Conservation (phyloP, 352 stramenopile species). For the Globisporangium canariense region DNA sequence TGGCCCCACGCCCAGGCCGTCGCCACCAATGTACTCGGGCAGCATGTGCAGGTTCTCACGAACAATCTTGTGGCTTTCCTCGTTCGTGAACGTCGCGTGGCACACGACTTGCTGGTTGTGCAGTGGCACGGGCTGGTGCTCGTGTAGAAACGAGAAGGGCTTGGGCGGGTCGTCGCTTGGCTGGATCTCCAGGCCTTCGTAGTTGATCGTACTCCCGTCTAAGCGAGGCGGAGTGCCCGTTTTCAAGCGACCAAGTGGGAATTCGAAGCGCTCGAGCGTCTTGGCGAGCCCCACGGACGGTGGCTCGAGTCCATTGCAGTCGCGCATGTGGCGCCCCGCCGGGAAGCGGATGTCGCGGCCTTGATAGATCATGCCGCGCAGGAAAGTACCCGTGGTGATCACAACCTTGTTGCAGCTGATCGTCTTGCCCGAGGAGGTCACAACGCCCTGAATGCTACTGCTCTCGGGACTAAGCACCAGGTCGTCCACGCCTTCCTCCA, state of each 20-base stretch:
- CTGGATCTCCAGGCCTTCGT: slow-evolving; percentile 88
- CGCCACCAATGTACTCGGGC: slow-evolving; percentile 89
- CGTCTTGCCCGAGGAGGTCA: slow-evolving; percentile 48
- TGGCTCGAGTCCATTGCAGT: slow-evolving; percentile 88
- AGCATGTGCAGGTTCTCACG: slow-evolving; percentile 93
- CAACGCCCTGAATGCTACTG: slow-evolving; percentile 51
- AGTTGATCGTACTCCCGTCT: slow-evolving; percentile 95
- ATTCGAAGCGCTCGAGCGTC: slow-evolving; percentile 91
- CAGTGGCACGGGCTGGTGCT: slow-evolving; percentile 71
- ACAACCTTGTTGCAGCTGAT: slow-evolving; percentile 79
- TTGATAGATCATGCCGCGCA: slow-evolving; percentile 95
- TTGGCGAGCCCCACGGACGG: slow-evolving; percentile 92
- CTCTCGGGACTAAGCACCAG: slow-evolving; percentile 75
- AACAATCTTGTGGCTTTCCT: slow-evolving; percentile 94
- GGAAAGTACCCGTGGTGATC: slow-evolving; percentile 98
- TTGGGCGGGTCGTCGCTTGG: slow-evolving; percentile 88
- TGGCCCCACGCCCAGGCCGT: slow-evolving; percentile 66
- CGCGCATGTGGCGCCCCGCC: slow-evolving; percentile 91
- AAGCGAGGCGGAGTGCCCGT: slow-evolving; percentile 97
- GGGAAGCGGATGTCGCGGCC: slow-evolving; percentile 88
- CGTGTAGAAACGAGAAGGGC: slow-evolving; percentile 95
- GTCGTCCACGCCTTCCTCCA: slow-evolving; percentile 96
- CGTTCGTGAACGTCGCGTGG: slow-evolving; percentile 96
- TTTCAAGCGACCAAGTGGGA: slow-evolving; percentile 94
- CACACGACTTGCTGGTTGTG: slow-evolving; percentile 88